Evolutionary conservation across 257 asterid species (phyloP), one percentile per base, ranked within the genome.

Genomic region (Datura wrightii): DNA sequence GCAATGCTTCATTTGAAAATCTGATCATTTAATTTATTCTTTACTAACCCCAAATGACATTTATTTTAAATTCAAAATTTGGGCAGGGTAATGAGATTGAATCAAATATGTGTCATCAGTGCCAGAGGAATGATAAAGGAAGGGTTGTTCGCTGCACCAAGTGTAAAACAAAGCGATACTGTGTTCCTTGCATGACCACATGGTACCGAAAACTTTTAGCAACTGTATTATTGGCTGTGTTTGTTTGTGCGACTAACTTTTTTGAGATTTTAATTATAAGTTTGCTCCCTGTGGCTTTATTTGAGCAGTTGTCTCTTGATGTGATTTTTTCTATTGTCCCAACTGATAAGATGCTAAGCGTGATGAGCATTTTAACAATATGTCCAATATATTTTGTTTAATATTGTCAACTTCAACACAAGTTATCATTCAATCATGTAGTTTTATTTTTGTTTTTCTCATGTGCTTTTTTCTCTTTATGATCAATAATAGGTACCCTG

Each of bases 71-170:
- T 71, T 79, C 82, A 78, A 82, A 46, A 50, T 24, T 84, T 79
- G 90, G 59, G 39, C 84, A 96, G 98, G 93, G 89, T 85, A 87
- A 79, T 74, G 84, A 58, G 81, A 36, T 71, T 60, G 86, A 66
- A 55, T 88, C 91, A 41, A 92, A 82, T 85, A 91, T 86, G 90
- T 96, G 99, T 70, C 99, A 96, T 87, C 99, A 96, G 89, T 96
- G 98, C 90, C 91, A 91, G 91, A 92, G 96, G 90, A 94, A 92
- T 66, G 97, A 92, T 83, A 96, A 94, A 86, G 98, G 97, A 87
- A 83, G 88, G 84, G 98, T 94, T 67, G 94, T 94, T 84, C 89
- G 91, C 18, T 96, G 99, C 88, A 89, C 90, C 85, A 83, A 66
- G n/a, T 96, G 99, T 85, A 10, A 6, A 1, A 60, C 87, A 3